phyloP scores from a whole-genome alignment of 2,329 filamentous ascomycete species.

The Cytospora piceae region DNA sequence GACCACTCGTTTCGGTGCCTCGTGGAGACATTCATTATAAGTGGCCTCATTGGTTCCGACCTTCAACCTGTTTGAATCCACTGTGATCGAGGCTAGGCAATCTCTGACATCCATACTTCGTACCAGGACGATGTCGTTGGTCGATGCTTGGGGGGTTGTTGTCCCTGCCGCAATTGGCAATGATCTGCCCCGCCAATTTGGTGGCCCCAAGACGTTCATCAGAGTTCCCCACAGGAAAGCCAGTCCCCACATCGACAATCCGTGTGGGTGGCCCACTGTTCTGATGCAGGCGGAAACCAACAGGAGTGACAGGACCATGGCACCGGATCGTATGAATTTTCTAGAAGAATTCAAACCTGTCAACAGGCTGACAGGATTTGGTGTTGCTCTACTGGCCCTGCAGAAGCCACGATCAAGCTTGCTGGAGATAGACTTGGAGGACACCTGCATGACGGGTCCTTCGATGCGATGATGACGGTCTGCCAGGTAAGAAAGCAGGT shows the following conservation, averaged over 20 bases:
- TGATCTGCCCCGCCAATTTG: conserved; percentile 2
- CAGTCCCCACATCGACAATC: neutral
- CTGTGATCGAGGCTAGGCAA: neutral
- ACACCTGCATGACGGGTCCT: conserved; percentile 1
- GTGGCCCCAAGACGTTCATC: neutral
- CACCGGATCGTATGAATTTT: conserved; percentile 22
- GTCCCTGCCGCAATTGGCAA: neutral
- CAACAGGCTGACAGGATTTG: neutral
- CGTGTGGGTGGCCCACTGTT: conserved; percentile 13
- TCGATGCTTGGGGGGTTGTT: neutral
- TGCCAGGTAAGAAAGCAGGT: neutral
- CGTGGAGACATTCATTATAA: neutral
- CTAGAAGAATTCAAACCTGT: conserved; percentile 24
- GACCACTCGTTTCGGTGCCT: too few species aligned
- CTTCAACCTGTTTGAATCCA: neutral
- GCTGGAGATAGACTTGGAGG: neutral
- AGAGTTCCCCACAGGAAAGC: neutral
- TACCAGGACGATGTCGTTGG: neutral
- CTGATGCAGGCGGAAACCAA: conserved; percentile 14
- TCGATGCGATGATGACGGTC: neutral
- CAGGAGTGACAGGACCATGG: conserved; percentile 12
- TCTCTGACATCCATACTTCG: neutral
- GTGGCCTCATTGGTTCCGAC: neutral
- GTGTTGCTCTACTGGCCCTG: neutral
- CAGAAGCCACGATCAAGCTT: neutral